Percentiles rank a stretch among this genome's conserved stretches.
These are phyloP conservation scores for Paralagenidium karlingii DNA, from an alignment of 352 stramenopile species.

Conservation along the genomic window DNA sequence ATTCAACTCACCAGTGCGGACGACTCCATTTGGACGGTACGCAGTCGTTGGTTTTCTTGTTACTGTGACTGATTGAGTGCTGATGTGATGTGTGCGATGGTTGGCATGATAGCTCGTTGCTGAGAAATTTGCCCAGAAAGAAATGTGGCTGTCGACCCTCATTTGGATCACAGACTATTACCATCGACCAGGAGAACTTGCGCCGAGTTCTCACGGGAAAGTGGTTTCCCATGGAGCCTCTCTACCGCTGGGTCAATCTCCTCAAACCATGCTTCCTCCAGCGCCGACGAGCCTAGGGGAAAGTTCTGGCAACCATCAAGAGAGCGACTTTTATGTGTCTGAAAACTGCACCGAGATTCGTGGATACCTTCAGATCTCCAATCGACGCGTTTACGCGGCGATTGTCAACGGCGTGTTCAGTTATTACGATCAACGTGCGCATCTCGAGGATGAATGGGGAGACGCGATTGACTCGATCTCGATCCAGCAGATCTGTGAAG, in stretches of 20 bases:
- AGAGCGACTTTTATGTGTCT: not conserved
- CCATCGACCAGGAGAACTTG: conserved; percentile 16
- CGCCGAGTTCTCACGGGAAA: not conserved
- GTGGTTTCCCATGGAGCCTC: not conserved
- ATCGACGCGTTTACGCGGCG: conserved; percentile 44
- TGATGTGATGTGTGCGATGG: conserved; percentile 3
- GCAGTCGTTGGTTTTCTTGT: not conserved
- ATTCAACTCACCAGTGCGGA: conserved; percentile 69
- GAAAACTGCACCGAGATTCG: conserved; percentile 42
- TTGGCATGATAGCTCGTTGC: conserved; percentile 39
- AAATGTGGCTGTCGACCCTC: conserved; percentile 73
- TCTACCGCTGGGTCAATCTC: not conserved
- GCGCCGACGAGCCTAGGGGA: conserved; percentile 8
- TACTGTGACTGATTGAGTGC: not conserved
- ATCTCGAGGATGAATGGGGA: conserved; percentile 75
- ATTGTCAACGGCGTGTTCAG: conserved; percentile 79
- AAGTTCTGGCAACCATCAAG: conserved; percentile 9
- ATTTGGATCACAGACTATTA: conserved; percentile 84
- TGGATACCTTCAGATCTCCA: conserved; percentile 52
- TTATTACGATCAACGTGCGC: conserved; percentile 74
- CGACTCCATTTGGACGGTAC: conserved; percentile 72
- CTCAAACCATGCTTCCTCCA: too few species aligned
- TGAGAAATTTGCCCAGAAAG: conserved; percentile 68
- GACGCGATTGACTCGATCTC: conserved; percentile 74
- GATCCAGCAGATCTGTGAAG: conserved; percentile 59